Conservation (phyloP, 192 early-diverging fungal species). For the Backusella morwellensis region DNA sequence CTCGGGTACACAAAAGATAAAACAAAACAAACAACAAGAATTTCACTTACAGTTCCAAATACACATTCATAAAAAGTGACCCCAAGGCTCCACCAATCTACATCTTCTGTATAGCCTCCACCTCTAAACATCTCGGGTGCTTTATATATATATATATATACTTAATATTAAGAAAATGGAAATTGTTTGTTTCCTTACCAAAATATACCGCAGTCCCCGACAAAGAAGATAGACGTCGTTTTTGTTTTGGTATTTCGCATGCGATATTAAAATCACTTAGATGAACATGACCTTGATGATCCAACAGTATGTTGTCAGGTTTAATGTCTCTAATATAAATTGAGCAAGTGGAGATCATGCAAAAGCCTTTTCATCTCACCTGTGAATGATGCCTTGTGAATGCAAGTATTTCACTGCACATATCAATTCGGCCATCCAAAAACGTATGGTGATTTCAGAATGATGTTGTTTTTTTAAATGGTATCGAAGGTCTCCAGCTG, state of each 20-base stretch:
- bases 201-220: constrained; percentile 94
- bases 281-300: constrained; percentile 80
- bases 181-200: constrained; percentile 39
- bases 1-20: neutral
- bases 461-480: constrained; percentile 70
- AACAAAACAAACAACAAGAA: neutral
- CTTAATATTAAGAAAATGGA: neutral
- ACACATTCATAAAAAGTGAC: constrained; percentile 88
- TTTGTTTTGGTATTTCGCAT: constrained; percentile 54
- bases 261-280: constrained; percentile 98
- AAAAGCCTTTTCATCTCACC: constrained; percentile 31
- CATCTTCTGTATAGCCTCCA: constrained; percentile 73
- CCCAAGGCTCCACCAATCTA: constrained; percentile 97
- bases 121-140: constrained; percentile 71
- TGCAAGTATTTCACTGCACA: constrained; percentile 85
- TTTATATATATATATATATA: constrained; percentile 13
- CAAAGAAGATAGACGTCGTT: constrained; percentile 68
- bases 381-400: constrained; percentile 77
- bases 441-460: constrained; percentile 74
- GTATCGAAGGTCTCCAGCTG: constrained; percentile 84
- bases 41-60: constrained; percentile 58
- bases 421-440: constrained; percentile 89
- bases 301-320: constrained; percentile 86
- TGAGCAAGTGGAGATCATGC: neutral
- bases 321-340: constrained; percentile 71